Percentiles rank a stretch among this genome's conserved stretches.
phyloP scores from a whole-genome alignment of 345 rosid species.

The Moricandia arvensis region DNA sequence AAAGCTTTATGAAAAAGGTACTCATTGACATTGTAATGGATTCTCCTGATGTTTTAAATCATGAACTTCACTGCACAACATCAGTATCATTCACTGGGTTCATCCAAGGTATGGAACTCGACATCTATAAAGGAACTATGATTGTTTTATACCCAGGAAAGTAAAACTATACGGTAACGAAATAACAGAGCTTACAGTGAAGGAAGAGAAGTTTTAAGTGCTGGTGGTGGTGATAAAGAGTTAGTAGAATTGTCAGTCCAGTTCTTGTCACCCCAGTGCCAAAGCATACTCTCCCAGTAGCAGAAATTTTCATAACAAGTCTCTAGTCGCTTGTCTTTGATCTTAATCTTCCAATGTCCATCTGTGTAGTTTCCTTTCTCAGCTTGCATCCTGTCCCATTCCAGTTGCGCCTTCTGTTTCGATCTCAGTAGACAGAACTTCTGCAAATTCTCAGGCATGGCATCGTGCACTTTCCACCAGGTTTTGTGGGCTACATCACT shows the following conservation, averaged over 20 bases:
- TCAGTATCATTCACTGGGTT: not conserved
- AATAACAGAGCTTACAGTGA: constrained; percentile 37
- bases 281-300: constrained; percentile 89
- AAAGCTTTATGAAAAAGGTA: constrained; percentile 36
- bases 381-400: constrained; percentile 85
- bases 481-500: constrained; percentile 77
- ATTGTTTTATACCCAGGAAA: constrained; percentile 17
- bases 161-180: constrained; percentile 20
- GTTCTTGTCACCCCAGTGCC: constrained; percentile 94
- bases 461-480: constrained; percentile 92
- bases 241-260: constrained; percentile 69
- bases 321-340: constrained; percentile 61
- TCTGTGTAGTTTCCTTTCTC: constrained; percentile 73
- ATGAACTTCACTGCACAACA: constrained; percentile 6
- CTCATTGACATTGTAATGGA: constrained; percentile 1
- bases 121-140: constrained; percentile 20
- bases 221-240: constrained; percentile 35
- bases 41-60: constrained; percentile 1
- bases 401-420: constrained; percentile 84
- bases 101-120: not conserved
- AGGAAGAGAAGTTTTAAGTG: constrained; percentile 35
- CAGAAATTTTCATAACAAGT: constrained; percentile 75
- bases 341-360: constrained; percentile 81
- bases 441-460: constrained; percentile 75
- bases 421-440: constrained; percentile 75